Evolutionary conservation across 495 filamentous ascomycete species (phyloP).

Genomic region (Penicillium mononematosum): DNA sequence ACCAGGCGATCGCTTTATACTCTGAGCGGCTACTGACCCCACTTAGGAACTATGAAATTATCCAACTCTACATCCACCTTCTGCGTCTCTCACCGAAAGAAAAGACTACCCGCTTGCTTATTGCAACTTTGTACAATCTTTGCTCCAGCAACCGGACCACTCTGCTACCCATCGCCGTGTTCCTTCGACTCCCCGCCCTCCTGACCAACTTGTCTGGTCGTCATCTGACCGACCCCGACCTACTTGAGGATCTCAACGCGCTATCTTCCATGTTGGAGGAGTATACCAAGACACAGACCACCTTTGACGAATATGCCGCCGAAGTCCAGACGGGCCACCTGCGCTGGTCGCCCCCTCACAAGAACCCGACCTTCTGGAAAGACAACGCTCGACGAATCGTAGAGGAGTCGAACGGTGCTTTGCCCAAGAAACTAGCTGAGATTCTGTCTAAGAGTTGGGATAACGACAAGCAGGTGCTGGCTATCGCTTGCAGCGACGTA

Average conservation of each 20-base stretch:
- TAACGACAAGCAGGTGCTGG: conserved; percentile 90
- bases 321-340: conserved; percentile 88
- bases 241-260: conserved; percentile 77
- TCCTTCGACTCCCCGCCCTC: conserved; percentile 77
- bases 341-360: conserved; percentile 93
- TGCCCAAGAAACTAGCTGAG: conserved; percentile 80
- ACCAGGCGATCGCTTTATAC: neutral
- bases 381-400: conserved; percentile 93
- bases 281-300: conserved; percentile 95
- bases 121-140: conserved; percentile 87
- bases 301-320: conserved; percentile 91
- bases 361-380: conserved; percentile 85
- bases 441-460: conserved; percentile 85
- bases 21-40: conserved; percentile 7
- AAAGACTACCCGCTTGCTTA: conserved; percentile 89
- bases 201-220: conserved; percentile 77
- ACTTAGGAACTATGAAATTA: conserved; percentile 81
- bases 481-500: conserved; percentile 94
- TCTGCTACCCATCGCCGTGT: conserved; percentile 76
- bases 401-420: conserved; percentile 74
- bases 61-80: conserved; percentile 85
- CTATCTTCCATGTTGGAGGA: conserved; percentile 81
- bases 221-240: conserved; percentile 84
- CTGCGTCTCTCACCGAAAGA: conserved; percentile 93
- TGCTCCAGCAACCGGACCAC: conserved; percentile 68